A percentile compares a stretch with the other conserved stretches of the same genome.
Conservation (phyloP, 768 basidiomycete genomes). For the Trametes sanguinea region DNA sequence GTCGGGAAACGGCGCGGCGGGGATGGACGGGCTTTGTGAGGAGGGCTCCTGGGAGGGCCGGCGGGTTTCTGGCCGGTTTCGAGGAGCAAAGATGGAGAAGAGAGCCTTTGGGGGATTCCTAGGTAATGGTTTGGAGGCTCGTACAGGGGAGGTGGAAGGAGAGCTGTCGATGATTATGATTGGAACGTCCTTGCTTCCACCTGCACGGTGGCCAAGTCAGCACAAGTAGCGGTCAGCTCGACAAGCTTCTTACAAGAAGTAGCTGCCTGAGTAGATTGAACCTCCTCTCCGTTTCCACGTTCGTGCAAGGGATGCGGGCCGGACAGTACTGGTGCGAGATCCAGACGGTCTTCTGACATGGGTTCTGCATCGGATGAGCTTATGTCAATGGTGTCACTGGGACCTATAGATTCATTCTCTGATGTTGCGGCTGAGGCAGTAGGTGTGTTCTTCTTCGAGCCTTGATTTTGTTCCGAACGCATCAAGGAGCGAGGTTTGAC, state of each 20-base stretch:
- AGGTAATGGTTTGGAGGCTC: constrained; percentile 13
- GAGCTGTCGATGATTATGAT: constrained; percentile 46
- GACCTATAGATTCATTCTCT: constrained; percentile 7
- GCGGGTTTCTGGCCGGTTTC: constrained; percentile 18
- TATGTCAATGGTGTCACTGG: constrained; percentile 13
- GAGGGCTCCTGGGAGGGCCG: constrained; percentile 21
- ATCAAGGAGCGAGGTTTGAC: constrained; percentile 19
- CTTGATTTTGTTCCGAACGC: constrained; percentile 6
- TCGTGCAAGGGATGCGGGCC: neutral
- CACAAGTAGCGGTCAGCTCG: no score
- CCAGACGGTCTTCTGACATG: neutral
- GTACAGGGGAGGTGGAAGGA: constrained; percentile 31
- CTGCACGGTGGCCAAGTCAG: neutral
- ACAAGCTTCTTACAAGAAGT: neutral
- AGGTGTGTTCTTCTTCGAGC: constrained; percentile 3
- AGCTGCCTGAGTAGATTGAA: neutral
- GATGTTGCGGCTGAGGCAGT: constrained; percentile 11
- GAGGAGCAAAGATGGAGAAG: constrained; percentile 50
- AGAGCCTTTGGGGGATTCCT: constrained; percentile 35
- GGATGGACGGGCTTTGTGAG: neutral
- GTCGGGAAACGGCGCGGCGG: constrained; percentile 50
- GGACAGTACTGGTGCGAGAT: neutral
- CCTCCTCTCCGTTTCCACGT: neutral
- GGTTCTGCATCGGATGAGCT: constrained; percentile 17
- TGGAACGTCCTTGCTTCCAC: constrained; percentile 41